Conservation (phyloP, 2,329 filamentous ascomycete genomes). For the Chalaropsis ovoidea region DNA sequence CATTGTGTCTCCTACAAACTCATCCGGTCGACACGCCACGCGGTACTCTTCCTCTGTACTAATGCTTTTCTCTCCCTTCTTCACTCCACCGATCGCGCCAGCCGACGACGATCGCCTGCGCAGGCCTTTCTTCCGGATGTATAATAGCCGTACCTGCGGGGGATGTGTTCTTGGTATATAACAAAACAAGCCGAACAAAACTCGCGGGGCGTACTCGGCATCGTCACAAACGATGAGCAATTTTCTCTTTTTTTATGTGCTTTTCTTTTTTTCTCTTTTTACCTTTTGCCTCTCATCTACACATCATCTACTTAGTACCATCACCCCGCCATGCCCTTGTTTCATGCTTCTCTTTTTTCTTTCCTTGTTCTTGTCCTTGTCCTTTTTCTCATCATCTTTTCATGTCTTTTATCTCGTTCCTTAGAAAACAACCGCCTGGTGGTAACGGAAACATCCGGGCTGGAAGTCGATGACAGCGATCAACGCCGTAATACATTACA, state of each 20-base stretch:
- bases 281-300: conserved; percentile 6
- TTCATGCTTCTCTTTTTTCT: not conserved
- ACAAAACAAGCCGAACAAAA: conserved; percentile 1
- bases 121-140: not conserved
- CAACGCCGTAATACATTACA: conserved; percentile 10
- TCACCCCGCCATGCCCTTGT: conserved; percentile 15
- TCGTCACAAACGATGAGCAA: not conserved
- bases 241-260: conserved; percentile 17
- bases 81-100: not conserved
- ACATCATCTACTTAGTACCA: not conserved
- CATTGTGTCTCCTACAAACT: conserved; percentile 14
- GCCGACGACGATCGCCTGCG: not conserved
- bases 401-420: conserved; percentile 13
- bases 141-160: not conserved
- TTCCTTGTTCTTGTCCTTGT: not conserved
- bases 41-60: conserved; percentile 8
- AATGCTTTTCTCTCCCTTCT: not conserved
- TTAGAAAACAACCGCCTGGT: not conserved
- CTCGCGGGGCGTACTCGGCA: not conserved
- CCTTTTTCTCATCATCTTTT: conserved; percentile 23
- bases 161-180: conserved; percentile 2
- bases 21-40: not conserved
- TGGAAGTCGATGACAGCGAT: not conserved
- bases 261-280: conserved; percentile 17
- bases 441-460: conserved; percentile 14